Percentiles rank a stretch among this genome's conserved stretches.
These are phyloP conservation scores for Ustilago sp. DNA, from an alignment of 1,284 basidiomycete species.

Conservation along the genomic window DNA sequence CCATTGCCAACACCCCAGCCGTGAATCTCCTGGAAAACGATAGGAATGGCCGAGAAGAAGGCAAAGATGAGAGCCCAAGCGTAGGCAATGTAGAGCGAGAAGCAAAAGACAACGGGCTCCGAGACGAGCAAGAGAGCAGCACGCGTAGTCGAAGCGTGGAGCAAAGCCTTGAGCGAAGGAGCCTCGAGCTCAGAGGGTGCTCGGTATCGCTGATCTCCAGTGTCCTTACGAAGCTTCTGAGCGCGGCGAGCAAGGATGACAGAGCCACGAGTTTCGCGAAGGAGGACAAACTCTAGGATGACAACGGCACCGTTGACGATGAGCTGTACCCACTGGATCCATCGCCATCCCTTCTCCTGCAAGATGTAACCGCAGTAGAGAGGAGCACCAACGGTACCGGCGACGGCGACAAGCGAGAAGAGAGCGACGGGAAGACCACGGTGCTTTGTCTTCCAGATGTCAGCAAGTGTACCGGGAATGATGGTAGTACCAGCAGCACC, in stretches of 20 bases:
- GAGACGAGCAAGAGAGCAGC: constrained; percentile 64
- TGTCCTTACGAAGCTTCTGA: constrained; percentile 66
- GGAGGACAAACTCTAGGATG: constrained; percentile 64
- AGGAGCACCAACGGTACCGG: constrained; percentile 62
- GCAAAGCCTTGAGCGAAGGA: constrained; percentile 64
- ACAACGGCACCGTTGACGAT: constrained; percentile 64
- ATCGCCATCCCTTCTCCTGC: constrained; percentile 66
- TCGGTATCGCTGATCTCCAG: constrained; percentile 66
- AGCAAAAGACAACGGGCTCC: constrained; percentile 68
- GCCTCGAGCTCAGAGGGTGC: constrained; percentile 68
- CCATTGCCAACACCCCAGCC: constrained; percentile 67
- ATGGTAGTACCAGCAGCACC: constrained; percentile 66
- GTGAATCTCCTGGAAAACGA: constrained; percentile 68
- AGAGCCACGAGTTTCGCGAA: constrained; percentile 69
- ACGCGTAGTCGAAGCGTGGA: constrained; percentile 64
- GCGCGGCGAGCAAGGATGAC: constrained; percentile 65
- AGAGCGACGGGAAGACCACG: constrained; percentile 64
- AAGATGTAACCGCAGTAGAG: constrained; percentile 67
- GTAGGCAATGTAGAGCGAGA: constrained; percentile 66
- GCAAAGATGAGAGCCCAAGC: constrained; percentile 66
- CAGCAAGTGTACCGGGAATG: constrained; percentile 53
- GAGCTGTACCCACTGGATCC: constrained; percentile 68
- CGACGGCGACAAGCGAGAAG: constrained; percentile 69
- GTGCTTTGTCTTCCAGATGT: constrained; percentile 66
- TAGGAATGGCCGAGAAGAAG: constrained; percentile 68